Percentiles rank a stretch among this genome's conserved stretches.
These are phyloP conservation scores for Apiosordaria backusii DNA, from an alignment of 495 filamentous ascomycete genomes.

Conservation along the genomic window DNA sequence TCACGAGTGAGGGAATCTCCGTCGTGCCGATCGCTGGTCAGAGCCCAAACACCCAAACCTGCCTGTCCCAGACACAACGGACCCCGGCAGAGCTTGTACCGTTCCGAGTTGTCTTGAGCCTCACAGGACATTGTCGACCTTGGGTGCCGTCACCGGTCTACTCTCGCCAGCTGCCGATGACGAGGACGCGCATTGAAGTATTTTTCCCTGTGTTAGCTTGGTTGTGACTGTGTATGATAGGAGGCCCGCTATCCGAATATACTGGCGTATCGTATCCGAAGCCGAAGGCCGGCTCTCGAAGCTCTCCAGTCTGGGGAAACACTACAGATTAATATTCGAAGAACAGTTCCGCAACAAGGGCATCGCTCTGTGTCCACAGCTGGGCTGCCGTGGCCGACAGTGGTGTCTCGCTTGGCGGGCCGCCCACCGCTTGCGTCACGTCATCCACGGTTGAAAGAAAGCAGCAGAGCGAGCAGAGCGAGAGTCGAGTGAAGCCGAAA, in stretches of 20 bases:
- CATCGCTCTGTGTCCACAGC: neutral
- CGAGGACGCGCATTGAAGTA: neutral
- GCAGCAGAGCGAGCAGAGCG: no score
- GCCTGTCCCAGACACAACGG: constrained; percentile 13
- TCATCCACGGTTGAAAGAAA: constrained; percentile 19
- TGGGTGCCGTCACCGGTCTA: constrained; percentile 4
- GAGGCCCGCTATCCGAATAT: neutral
- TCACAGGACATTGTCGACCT: neutral
- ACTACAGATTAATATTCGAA: constrained; percentile 23
- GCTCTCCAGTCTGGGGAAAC: constrained; percentile 7
- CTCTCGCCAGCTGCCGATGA: neutral
- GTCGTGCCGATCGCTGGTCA: constrained; percentile 22
- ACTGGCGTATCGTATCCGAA: neutral
- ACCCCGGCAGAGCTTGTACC: neutral
- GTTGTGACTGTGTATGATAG: neutral
- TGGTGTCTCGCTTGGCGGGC: constrained; percentile 21
- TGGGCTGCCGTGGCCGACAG: constrained; percentile 1
- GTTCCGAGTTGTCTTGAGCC: neutral
- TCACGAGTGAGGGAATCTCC: neutral
- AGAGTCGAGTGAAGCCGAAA: neutral
- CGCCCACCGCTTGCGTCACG: constrained; percentile 24
- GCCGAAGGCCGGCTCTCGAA: constrained; percentile 9
- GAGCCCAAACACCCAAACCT: constrained; percentile 7
- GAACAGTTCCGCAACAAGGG: constrained; percentile 9
- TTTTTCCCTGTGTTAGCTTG: neutral